Conservation (phyloP, 2,329 filamentous ascomycete species). For the Teratosphaeria viscida region DNA sequence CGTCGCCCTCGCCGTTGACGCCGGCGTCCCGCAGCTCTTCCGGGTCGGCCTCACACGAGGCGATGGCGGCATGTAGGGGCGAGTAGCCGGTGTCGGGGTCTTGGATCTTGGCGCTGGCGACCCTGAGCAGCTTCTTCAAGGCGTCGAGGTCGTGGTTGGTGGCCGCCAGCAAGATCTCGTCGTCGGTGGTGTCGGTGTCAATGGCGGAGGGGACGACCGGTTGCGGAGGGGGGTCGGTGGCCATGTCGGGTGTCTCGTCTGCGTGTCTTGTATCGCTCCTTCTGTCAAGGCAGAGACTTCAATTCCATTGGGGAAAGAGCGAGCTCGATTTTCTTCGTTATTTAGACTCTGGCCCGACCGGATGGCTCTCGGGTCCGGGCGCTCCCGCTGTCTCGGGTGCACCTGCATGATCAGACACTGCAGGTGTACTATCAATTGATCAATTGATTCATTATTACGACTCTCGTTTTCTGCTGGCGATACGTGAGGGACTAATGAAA, state of each 20-base stretch:
- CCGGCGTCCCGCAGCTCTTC: conserved; percentile 19
- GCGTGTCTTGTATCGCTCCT: neutral
- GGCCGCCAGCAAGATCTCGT: conserved; percentile 56
- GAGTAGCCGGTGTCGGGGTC: conserved; percentile 78
- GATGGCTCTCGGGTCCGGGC: neutral
- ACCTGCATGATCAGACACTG: neutral
- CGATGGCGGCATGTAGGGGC: conserved; percentile 81
- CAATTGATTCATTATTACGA: neutral
- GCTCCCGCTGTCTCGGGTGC: neutral
- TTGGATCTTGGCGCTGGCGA: conserved; percentile 59
- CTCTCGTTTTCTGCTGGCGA: too few species aligned
- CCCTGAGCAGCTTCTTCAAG: conserved; percentile 59
- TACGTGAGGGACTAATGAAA: too few species aligned
- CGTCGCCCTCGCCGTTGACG: conserved; percentile 23
- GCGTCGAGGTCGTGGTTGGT: conserved; percentile 56
- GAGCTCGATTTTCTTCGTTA: neutral
- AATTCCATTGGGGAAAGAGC: neutral
- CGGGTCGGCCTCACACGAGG: conserved; percentile 41
- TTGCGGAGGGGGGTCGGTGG: neutral
- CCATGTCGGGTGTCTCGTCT: neutral
- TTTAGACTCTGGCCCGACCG: neutral
- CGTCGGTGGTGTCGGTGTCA: conserved; percentile 37
- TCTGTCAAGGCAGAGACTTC: neutral
- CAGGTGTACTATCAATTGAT: neutral
- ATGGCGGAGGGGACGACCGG: conserved; percentile 3